Base-by-base conservation (phyloP, 495 filamentous ascomycete species). In the Penicillium macrosclerotiorum region DNA sequence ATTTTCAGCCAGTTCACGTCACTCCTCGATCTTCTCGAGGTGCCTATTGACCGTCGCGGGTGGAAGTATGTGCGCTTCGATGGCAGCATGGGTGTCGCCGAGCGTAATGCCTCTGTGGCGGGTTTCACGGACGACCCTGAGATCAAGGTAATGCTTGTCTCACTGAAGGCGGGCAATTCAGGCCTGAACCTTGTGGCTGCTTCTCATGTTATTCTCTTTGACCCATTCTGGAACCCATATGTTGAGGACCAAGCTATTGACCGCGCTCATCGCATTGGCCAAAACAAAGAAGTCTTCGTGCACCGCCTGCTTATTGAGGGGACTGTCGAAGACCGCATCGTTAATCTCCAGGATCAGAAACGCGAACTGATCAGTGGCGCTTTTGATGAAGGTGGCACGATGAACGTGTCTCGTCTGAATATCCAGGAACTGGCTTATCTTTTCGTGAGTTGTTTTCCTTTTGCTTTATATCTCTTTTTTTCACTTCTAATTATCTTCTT, bases 151-250 rank as follows among this genome's bases (percentile, higher is more conserved):
- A 86, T 97, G 82, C 71, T 97, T 18, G 84, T 96, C 3, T 94
- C 88, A 9, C 75, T 97, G 29, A 90, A 90, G 41, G 92, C 92
- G 0, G 92, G 92, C 9, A 97, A 97, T 59, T 79, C 92, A 0
- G 92, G 92, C 0, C 74, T 97, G 27, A 97, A 97, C 60, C 78
- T 97, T 14, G 84, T 85, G 6, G 82, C 82, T n/a, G 92, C 92
- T 0, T 86, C 83, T 0, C 85, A 89, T 52, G 87, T 97, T 50
- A 89, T 97, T 59, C 85, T 96, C 41, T 80, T 94, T 44, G 92
- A 97, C 53, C 92, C 92, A 0, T 96, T 95, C 71, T 97, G 93
- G 89, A 97, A 97, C 49, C 90, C 92, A 0, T 96, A 85, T 60
- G 85, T 95, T 19, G 92, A 97, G 68, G 88, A 91, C 54, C 92